Evolutionary conservation across 2,329 filamentous ascomycete genomes (phyloP).

Genomic region (Pseudogymnoascus sp.): DNA sequence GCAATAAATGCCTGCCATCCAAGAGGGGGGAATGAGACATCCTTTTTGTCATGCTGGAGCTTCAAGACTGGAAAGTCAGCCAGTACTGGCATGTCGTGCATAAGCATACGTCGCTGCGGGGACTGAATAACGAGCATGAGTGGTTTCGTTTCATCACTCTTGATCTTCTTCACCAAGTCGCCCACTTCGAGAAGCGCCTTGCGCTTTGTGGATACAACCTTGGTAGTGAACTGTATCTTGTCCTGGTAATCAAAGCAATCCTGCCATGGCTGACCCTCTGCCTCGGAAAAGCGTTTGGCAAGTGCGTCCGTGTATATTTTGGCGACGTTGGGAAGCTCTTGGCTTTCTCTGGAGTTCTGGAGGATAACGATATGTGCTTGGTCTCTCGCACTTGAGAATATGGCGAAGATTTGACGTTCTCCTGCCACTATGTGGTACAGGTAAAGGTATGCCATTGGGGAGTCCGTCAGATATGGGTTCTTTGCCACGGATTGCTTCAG

Average conservation of each 20-base stretch:
- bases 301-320: conserved; percentile 79
- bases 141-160: conserved; percentile 72
- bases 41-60: conserved; percentile 72
- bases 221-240: conserved; percentile 74
- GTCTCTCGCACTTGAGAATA: conserved; percentile 76
- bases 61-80: conserved; percentile 78
- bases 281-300: conserved; percentile 55
- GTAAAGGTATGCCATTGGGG: conserved; percentile 75
- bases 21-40: conserved; percentile 81
- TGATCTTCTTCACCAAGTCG: conserved; percentile 83
- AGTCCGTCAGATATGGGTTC: conserved; percentile 66
- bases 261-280: conserved; percentile 64
- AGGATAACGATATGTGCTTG: conserved; percentile 85
- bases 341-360: conserved; percentile 68
- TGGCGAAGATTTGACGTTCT: conserved; percentile 84
- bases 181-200: conserved; percentile 84
- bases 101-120: conserved; percentile 68
- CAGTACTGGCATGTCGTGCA: conserved; percentile 77
- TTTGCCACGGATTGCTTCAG: conserved; percentile 62
- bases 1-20: conserved; percentile 91
- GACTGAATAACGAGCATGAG: conserved; percentile 86
- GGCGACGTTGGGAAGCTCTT: conserved; percentile 82
- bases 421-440: conserved; percentile 87
- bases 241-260: conserved; percentile 82
- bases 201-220: conserved; percentile 78